A percentile compares a stretch with the other conserved stretches of the same genome.
phyloP scores from a whole-genome alignment of 768 basidiomycete species.

The Collybia sp. region DNA sequence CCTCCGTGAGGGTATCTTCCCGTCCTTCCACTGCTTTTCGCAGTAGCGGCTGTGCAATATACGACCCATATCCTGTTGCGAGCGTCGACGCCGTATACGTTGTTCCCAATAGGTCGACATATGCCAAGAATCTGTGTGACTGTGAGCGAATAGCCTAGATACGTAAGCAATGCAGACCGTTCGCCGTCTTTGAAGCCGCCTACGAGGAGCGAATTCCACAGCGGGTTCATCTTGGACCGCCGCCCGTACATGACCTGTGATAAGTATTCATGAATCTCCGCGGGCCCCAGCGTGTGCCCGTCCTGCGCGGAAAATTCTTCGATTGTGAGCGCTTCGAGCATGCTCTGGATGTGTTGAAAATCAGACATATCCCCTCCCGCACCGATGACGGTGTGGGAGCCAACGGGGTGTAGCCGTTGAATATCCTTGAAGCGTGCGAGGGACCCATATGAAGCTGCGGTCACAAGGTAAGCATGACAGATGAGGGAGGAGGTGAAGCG shows the following conservation, averaged over 20 bases:
- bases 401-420: conserved; percentile 82
- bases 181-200: conserved; percentile 87
- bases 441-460: conserved; percentile 89
- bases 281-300: conserved; percentile 78
- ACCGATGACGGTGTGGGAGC: conserved; percentile 80
- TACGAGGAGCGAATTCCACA: conserved; percentile 94
- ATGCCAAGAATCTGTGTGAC: conserved; percentile 74
- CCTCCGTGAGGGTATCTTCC: conserved; percentile 70
- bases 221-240: conserved; percentile 83
- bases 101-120: conserved; percentile 94
- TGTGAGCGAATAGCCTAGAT: neutral
- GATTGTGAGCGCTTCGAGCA: conserved; percentile 73
- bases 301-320: conserved; percentile 82
- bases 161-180: conserved; percentile 40
- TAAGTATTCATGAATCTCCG: conserved; percentile 91
- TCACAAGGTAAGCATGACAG: neutral
- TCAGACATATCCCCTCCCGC: conserved; percentile 97
- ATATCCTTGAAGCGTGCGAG: conserved; percentile 96
- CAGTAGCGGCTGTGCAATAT: conserved; percentile 90
- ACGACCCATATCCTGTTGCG: conserved; percentile 91
- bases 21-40: conserved; percentile 86
- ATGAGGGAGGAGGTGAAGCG: neutral
- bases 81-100: conserved; percentile 92
- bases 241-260: conserved; percentile 87
- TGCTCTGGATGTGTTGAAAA: conserved; percentile 85